Base-by-base conservation (phyloP, 306 rosid genomes). In the Inga leiocalycina region DNA sequence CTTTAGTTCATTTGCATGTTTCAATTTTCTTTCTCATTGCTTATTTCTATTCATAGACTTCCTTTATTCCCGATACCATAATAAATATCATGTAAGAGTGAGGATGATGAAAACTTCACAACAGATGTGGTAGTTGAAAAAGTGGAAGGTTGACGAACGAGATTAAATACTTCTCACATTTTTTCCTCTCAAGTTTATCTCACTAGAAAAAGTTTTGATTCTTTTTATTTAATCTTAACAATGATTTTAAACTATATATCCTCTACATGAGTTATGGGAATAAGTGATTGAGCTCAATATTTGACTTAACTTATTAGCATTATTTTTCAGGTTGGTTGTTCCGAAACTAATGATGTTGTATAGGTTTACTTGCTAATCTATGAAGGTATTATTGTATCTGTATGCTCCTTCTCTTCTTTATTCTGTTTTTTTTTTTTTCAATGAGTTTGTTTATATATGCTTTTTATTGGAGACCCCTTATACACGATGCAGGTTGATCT, bases 361-460 rank as follows among this genome's bases (percentile, higher is more conserved):
- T 95, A 98, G 98, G 88, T 95, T 82, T 95, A 95, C 84, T 85
- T 57, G 72, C 89, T 95, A 81, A 91, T 87, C 83, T 93, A 89
- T 88, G 98, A 98, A 44, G 98, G 98, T 32, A 98, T 98, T 76
- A 86, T 95, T 80, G 95, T 92, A 84, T 92, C 98, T 74, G 98
- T 93, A 89, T 83, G 93, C 43, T 70, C 32, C 51, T 62, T 61
- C 48, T 27, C 35, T 80, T 65, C 41, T 51, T 27, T 5, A 1
- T 20, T 11, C 27, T 27, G 19, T 10, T 32, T 20, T 19, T n/a
- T 49, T 62, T 45, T 27, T 27, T 27, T 27, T 27, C 30, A 19
- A 32, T 78, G 46, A 0, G 11, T 46, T 77, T 71, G 8, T 34
- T 79, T 15, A 49, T 76, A 10, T 37, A 17, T 24, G 51, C 62